These are phyloP conservation scores for Dactylella cylindrospora DNA, from an alignment of 2,329 filamentous ascomycete species.

Conservation along the genomic window DNA sequence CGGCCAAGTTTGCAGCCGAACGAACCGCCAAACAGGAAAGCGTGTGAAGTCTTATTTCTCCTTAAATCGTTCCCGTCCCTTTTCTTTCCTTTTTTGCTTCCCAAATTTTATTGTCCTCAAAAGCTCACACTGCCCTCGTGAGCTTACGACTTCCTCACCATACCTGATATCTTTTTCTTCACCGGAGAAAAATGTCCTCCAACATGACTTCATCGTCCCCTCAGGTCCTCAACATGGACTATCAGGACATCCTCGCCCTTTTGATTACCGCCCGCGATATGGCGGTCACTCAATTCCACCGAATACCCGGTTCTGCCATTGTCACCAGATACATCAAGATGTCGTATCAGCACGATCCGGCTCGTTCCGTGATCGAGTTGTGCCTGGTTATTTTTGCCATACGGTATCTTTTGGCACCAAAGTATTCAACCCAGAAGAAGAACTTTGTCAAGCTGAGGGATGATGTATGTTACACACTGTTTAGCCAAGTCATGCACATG, in stretches of 20 bases:
- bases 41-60: too few relatives aligned
- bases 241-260: slow-evolving; percentile 60
- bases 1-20: slow-evolving; percentile 21
- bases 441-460: slow-evolving; percentile 87
- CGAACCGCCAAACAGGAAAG: too few relatives aligned
- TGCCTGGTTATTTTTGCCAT: slow-evolving; percentile 94
- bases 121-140: slow-evolving; percentile 5
- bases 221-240: slow-evolving; percentile 56
- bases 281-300: slow-evolving; percentile 72
- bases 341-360: slow-evolving; percentile 95
- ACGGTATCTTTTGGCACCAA: slow-evolving; percentile 84
- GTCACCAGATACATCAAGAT: slow-evolving; percentile 93
- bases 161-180: slow-evolving; percentile 1
- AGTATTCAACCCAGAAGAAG: slow-evolving; percentile 86
- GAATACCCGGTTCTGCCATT: slow-evolving; percentile 89
- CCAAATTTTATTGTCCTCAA: too few relatives aligned
- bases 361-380: slow-evolving; percentile 89
- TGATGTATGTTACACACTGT: slow-evolving; percentile 58
- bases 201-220: slow-evolving; percentile 10
- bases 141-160: slow-evolving; percentile 4
- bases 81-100: too few relatives aligned
- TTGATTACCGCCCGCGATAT: slow-evolving; percentile 60
- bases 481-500: background rate
- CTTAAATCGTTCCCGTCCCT: slow-evolving; percentile 18
- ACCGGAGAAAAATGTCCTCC: too few relatives aligned